Base-by-base conservation (phyloP, 169 alveolate genomes). In the Cyclospora cayetanensis region DNA sequence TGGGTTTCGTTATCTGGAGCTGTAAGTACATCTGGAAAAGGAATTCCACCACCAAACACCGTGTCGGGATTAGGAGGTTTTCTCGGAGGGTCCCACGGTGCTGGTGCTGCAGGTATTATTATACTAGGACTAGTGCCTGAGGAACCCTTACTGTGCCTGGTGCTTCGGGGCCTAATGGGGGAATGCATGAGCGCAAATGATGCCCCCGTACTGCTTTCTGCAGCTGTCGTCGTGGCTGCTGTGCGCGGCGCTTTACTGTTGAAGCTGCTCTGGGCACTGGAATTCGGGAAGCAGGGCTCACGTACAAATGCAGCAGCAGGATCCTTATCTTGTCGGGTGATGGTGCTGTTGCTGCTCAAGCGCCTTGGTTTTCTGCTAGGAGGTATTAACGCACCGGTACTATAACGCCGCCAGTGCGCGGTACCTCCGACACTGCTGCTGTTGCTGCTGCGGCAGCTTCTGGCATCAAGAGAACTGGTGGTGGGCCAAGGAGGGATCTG, bases 341-440 rank as follows among this genome's bases (percentile, higher is more conserved):
- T 39, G 2, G 50, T 79, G 89, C 74, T 50, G 70, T 31, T 50
- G 86, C 86, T 7, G 86, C 86, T 76, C 27, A 76, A 27, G 9
- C 89, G 43, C 89, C 89, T 79, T 50, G 89, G 89, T 3, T 79
- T 50, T 34, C 89, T 79, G 15, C 89, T 72, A 50, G 89, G 72
- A 27, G 34, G 89, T 53, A 79, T 72, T 27, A 31, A 60, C 5
- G 89, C 74, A 27, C 89, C 89, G 72, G 74, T 46, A 72, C 89
- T 79, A 27, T 63, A 50, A 35, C 89, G 72, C 37, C 89, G 72
- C 89, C 89, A 43, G 52, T 79, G 27, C 20, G 74, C 74, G 9
- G 52, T 35, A 15, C 65, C 46, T 43, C 55, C 55, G 22, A 46
- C n/a, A 72, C n/a, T 79, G 89, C 53, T 52, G 74, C 53, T 42